Percentiles rank a stretch among this genome's conserved stretches.
phyloP scores from a whole-genome alignment of 768 basidiomycete genomes.

The Daedalea quercina region DNA sequence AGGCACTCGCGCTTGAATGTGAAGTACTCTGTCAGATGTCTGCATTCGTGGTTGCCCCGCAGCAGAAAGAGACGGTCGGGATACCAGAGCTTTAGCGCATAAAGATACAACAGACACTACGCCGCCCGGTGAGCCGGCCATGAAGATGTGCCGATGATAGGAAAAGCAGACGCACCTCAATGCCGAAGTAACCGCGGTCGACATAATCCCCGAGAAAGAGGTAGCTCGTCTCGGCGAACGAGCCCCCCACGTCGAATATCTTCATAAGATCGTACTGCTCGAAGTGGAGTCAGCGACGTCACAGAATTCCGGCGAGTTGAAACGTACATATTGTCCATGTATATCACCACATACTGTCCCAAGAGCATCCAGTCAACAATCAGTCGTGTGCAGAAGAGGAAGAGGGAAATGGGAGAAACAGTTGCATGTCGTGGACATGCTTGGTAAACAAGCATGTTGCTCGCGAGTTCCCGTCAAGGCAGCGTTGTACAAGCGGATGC shows the following conservation, averaged over 20 bases:
- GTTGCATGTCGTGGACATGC: too few relatives aligned
- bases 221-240: conserved; percentile 76
- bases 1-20: conserved; percentile 97
- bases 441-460: too few relatives aligned
- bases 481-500: too few relatives aligned
- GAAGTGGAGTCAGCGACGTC: background rate
- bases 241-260: conserved; percentile 91
- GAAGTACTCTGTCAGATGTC: conserved; percentile 94
- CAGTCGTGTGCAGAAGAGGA: background rate
- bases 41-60: conserved; percentile 96
- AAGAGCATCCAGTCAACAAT: conserved; percentile 4
- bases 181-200: conserved; percentile 91
- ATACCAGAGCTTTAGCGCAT: conserved; percentile 86
- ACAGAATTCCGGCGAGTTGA: background rate
- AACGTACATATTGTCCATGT: conserved; percentile 87
- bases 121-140: background rate
- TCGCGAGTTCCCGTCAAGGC: too few relatives aligned
- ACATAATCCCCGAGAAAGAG: conserved; percentile 97
- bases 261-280: conserved; percentile 95
- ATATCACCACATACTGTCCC: conserved; percentile 96
- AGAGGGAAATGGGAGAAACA: background rate
- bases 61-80: conserved; percentile 79
- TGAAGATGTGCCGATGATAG: background rate
- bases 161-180: conserved; percentile 41
- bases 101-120: conserved; percentile 88